Evolutionary conservation across 2,329 filamentous ascomycete species (phyloP), one percentile per base, ranked within the genome.

Genomic region (Fusarium buxicola): DNA sequence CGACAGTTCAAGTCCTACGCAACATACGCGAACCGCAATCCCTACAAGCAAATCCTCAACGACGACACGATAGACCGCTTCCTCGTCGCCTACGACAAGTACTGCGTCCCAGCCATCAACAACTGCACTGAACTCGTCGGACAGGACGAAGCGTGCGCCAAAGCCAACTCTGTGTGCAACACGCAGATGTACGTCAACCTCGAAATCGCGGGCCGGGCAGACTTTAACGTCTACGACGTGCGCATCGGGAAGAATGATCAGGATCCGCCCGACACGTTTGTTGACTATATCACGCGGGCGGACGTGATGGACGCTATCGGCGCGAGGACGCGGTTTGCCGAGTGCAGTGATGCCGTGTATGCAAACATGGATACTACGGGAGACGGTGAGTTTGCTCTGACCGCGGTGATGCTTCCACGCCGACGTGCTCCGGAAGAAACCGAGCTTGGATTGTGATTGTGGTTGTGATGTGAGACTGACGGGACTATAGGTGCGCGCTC

Each of bases 141-240:
- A 4, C 65, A 71, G 39, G 60, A 72, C 35, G 65, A 68, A 1
- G 72, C 65, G 2, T 76, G 75, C 51, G 54, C 60, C 4, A 56
- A 41, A 2, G 74, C 72, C 1, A 67, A 71, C 31, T 46, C 50
- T 9, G 55, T 56, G 0, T 78, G 76, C 52, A 68, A 65, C 18
- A 61, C 55, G 3, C 69, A 69, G 13, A 69, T 75, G 67, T 71
- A 63, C 41, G 53, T 45, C 28, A 69, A 71, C 36, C 59, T 71
- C 10, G 50, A 46, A 4, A 66, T 70, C 15, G 64, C 69, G 8
- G 50, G 65, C 12, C 65, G 73, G 30, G 58, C 43, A 27, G 69
- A 77, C 63, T 80, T 80, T 43, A 77, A 81, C 46, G 75, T 82
- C 12, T 84, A 84, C 58, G 82, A 84, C 51, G 73, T 84, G 18